Percentiles rank a stretch among this genome's conserved stretches.
Evolutionary conservation across 805 yeast species (phyloP).

Genomic region (Ascoidea tarda): DNA sequence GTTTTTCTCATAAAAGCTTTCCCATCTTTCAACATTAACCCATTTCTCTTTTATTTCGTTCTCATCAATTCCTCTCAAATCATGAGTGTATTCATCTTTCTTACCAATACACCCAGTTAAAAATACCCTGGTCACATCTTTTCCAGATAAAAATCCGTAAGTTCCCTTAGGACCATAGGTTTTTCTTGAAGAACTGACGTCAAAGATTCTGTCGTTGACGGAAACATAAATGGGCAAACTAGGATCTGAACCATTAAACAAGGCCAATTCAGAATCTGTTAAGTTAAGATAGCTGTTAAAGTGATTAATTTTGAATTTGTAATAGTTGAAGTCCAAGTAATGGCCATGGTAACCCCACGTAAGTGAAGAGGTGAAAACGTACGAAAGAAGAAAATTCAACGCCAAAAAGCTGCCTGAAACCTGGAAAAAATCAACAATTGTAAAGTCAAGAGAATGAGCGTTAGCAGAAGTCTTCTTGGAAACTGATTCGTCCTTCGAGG

Average conservation of each 20-base stretch:
- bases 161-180: constrained; percentile 45
- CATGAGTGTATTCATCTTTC: constrained; percentile 45
- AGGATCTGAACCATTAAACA: constrained; percentile 35
- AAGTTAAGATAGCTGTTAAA: constrained; percentile 16
- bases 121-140: constrained; percentile 55
- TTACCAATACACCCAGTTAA: constrained; percentile 54
- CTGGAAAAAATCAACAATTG: constrained; percentile 24
- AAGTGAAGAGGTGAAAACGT: constrained; percentile 39
- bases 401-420: constrained; percentile 31
- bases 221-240: constrained; percentile 42
- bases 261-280: constrained; percentile 30
- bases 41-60: constrained; percentile 22
- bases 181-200: constrained; percentile 35
- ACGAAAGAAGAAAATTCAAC: constrained; percentile 35
- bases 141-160: constrained; percentile 45
- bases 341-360: constrained; percentile 51
- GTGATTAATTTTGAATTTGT: constrained; percentile 15
- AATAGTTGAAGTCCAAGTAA: constrained; percentile 29
- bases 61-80: constrained; percentile 43
- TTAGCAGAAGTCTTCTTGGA: too few relatives aligned
- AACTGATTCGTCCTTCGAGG: too few relatives aligned
- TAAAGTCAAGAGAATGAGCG: background rate
- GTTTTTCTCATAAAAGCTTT: constrained; percentile 28
- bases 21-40: constrained; percentile 31
- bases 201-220: constrained; percentile 47